Base-by-base conservation (phyloP, 192 early-diverging fungal genomes). In the Chytriomyces sp. region DNA sequence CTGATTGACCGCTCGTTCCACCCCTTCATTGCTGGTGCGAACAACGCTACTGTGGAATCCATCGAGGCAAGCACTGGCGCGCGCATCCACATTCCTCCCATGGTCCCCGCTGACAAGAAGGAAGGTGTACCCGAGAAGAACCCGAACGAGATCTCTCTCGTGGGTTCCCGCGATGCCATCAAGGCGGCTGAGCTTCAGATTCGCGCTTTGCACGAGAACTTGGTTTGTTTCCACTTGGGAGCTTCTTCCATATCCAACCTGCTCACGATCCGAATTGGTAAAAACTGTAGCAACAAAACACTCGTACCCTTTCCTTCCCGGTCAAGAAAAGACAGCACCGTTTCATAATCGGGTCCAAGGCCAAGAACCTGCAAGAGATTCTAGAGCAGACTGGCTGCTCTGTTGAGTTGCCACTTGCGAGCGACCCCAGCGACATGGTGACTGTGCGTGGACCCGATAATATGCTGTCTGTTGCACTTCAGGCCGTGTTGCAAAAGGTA, bases 261-360 rank as follows among this genome's bases (percentile, higher is more conserved):
- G n/a, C n/a, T n/a, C n/a, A n/a, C n/a, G n/a, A n/a, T n/a, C n/a
- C n/a, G n/a, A n/a, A n/a, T n/a, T n/a, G n/a, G n/a, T n/a, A n/a
- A n/a, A 26, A 32, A 65, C 32, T 64, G 19, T 74, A 85, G 75
- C 67, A 91, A 73, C 81, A 82, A 25, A 86, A 74, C 33, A 90
- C 91, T 54, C 79, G 87, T 36, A 88, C 85, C 10, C 75, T 92
- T 53, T 80, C 81, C 2, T 84, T 94, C 53, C 82, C 84, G 41
- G 83, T 98, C 49, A 90, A 92, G 49, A 96, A 98, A 83, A 90
- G 91, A 59, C 94, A 96, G 80, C 97, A 98, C 78, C 91, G 89
- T 49, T 96, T 94, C 77, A 80, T 99, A 25, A 83, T 96, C 36
- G 96, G 96, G 14, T 78, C 88, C 34, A 88, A 91, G 77, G 94